Base-by-base conservation (phyloP, 305 asterid species). In the Fraxinus xanthoxyloides region DNA sequence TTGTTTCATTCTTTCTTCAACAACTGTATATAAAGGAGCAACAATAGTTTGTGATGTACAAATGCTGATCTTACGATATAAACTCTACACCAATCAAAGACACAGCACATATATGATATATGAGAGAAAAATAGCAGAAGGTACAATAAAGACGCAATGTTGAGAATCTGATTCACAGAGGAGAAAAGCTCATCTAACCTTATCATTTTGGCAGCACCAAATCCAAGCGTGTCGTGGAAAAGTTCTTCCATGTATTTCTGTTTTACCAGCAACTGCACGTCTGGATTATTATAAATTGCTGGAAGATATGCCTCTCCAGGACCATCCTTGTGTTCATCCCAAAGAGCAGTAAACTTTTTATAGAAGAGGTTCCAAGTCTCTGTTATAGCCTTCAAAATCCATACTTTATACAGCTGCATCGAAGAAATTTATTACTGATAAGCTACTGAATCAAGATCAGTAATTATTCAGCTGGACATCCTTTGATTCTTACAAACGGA, bases 221-320 rank as follows among this genome's bases (percentile, higher is more conserved):
- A 95, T 86, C 98, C 99, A 65, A 94, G 97, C 75, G 90, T 83
- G 80, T 95, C 99, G 21, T 89, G 98, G 86, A 95, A 87, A 85
- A 95, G 87, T 31, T 93, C 95, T 59, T 87, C 87, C 98, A 94
- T 92, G 63, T 92, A 94, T 83, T 87, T 90, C 85, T 85, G 89
- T 84, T 89, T 89, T 4, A 88, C 91, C 82, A 90, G 85, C 83
- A 81, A 82, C 79, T 77, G 95, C 77, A 93, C 88, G 78, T 94
- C 93, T 28, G 91, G 87, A 81, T 87, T 93, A 72, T 91, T 91
- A 83, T 95, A 95, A 77, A 95, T 89, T 74, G 75, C 97, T 21
- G 93, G 93, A 83, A 95, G 98, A 89, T 94, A 95, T 21, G 98
- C 99, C 82, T 95, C 99, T 15, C 99, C 99, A 63, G 97, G 90